Percentiles rank a stretch among this genome's conserved stretches.
Evolutionary conservation across 116 monocot species (phyloP).

Genomic region (Cymodocea nodosa): DNA sequence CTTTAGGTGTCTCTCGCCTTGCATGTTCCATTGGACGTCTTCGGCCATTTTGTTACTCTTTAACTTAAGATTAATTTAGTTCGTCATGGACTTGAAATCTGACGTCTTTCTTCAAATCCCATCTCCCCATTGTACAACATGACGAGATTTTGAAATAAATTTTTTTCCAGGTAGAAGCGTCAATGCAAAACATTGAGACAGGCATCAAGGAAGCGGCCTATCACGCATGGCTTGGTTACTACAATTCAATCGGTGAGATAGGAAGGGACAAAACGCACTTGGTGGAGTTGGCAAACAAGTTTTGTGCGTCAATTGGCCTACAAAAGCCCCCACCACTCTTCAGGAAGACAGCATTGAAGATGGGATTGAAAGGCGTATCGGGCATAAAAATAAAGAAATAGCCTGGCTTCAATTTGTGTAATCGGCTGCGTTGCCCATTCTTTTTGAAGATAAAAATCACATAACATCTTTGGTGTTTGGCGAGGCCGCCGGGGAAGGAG

Average conservation of each 20-base stretch:
- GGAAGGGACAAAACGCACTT: slow-evolving; percentile 85
- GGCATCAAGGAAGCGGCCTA: slow-evolving; percentile 91
- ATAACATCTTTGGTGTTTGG: no score
- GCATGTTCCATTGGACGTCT: no score
- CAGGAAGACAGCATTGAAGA: slow-evolving; percentile 48
- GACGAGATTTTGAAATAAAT: neutral
- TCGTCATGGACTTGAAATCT: no score
- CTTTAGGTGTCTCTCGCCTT: no score
- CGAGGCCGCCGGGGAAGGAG: no score
- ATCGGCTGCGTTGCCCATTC: no score
- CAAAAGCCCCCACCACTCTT: slow-evolving; percentile 65
- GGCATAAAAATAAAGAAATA: slow-evolving; percentile 65
- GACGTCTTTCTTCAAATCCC: neutral
- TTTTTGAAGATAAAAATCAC: no score
- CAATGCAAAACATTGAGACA: slow-evolving; percentile 52
- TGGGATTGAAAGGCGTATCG: slow-evolving; percentile 43
- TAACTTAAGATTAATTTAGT: no score
- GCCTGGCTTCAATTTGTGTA: no score
- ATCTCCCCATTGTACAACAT: no score
- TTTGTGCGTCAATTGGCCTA: slow-evolving; percentile 58
- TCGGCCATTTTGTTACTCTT: no score
- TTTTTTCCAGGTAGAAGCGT: slow-evolving; percentile 53
- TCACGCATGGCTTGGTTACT: slow-evolving; percentile 97
- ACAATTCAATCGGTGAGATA: slow-evolving; percentile 69
- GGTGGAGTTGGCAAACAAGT: slow-evolving; percentile 66